A percentile compares a stretch with the other conserved stretches of the same genome.
Conservation (phyloP, 1,284 basidiomycete genomes). For the Takashimella koratensis region DNA sequence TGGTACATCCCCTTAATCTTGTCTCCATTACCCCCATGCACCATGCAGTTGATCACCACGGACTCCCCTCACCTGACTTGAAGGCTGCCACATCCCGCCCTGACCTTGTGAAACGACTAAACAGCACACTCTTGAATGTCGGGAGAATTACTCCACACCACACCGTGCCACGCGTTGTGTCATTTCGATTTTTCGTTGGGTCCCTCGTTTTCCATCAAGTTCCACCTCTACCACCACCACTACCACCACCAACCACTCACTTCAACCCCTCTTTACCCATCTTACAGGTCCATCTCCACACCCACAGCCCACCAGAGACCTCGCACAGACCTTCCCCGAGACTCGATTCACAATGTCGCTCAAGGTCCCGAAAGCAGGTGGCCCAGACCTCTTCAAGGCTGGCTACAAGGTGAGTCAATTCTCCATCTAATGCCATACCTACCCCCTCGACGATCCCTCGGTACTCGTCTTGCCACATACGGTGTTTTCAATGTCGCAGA, state of each 20-base stretch:
- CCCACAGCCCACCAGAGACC: no score
- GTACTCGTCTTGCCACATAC: neutral
- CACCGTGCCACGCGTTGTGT: no score
- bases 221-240: neutral
- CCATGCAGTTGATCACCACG: no score
- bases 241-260: neutral
- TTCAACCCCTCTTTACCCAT: neutral
- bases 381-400: constrained; percentile 86
- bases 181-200: neutral
- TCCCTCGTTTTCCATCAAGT: neutral
- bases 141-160: no score
- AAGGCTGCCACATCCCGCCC: no score
- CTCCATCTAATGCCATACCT: neutral
- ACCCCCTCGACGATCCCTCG: neutral
- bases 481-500: neutral
- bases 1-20: no score
- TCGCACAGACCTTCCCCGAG: no score
- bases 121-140: no score
- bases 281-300: neutral
- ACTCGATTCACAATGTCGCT: constrained; percentile 70
- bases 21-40: no score
- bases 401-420: constrained; percentile 71
- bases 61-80: no score
- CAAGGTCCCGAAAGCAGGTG: constrained; percentile 85
- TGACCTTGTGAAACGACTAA: no score